Base-by-base conservation (phyloP, 78 protist genomes). In the Blattamonas nauphoetae region DNA sequence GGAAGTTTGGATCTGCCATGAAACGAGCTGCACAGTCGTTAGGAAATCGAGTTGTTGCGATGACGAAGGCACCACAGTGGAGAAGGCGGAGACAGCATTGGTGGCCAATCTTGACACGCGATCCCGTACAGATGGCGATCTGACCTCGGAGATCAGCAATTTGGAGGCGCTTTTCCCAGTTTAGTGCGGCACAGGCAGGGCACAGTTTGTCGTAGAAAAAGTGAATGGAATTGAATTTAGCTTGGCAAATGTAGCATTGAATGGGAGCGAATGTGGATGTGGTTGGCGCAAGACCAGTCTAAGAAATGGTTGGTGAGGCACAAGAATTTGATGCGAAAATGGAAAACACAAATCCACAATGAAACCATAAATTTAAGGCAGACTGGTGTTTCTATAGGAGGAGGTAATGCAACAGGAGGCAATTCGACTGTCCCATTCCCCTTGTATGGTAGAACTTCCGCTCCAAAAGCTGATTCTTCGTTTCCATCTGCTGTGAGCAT, bases 21-120 rank as follows among this genome's bases (percentile, higher is more conserved):
- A 86, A 92, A 1, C 94, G 88, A 36, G 3, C 3, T 41, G 88
- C 83, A 4, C 91, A 78, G 85, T 93, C 94, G 84, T 0, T 45
- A 0, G 95, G 95, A 82, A 91, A 93, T 36, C 95, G 89, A 0
- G 93, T 81, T 0, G 93, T 92, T 3, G 85, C 94, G 32, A 93
- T 1, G 45, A 92, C 93, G 0, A 35, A 0, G 42, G 93, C 91
- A 35, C 93, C 91, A 11, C 45, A 21, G 0, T 92, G 55, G 43
- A 92, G 91, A 46, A 90, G 90, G 43, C 33, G 41, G 11, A 92
- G 79, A 2, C 85, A 55, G n/a, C 35, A 46, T 3, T 82, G 34
- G 55, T 81, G 89, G 3, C 88, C 88, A 35, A 85, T 85, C 5
- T 45, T 55, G 42, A 85, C 80, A 35, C 88, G 88, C 21, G 71